Evolutionary conservation across 805 yeast species (phyloP).

Genomic region (Wickerhamomyces hampshirensis): DNA sequence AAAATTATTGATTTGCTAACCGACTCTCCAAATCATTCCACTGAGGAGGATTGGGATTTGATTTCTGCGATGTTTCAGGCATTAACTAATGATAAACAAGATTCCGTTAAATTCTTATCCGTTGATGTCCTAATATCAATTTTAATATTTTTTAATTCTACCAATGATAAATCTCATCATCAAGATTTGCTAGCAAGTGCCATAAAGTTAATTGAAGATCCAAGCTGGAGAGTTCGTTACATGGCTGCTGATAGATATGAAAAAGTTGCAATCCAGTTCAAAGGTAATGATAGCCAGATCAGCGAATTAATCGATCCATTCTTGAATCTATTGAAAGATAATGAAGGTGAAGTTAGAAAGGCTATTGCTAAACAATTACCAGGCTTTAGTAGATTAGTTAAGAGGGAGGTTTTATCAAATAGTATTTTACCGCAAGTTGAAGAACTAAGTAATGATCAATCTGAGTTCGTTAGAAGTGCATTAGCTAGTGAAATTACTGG

Average conservation of each 20-base stretch:
- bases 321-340: constrained; percentile 76
- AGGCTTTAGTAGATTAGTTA: constrained; percentile 53
- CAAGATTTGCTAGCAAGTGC: constrained; percentile 61
- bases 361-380: constrained; percentile 93
- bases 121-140: constrained; percentile 86
- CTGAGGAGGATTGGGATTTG: constrained; percentile 67
- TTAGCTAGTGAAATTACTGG: constrained; percentile 85
- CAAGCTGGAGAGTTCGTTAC: constrained; percentile 97
- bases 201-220: constrained; percentile 72
- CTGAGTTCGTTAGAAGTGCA: constrained; percentile 90
- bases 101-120: constrained; percentile 85
- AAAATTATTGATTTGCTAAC: constrained; percentile 57
- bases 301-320: constrained; percentile 53
- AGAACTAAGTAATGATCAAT: constrained; percentile 81
- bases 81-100: constrained; percentile 82
- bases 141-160: constrained; percentile 58
- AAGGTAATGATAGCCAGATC: constrained; percentile 49
- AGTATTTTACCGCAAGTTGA: constrained; percentile 81
- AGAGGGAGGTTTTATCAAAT: constrained; percentile 49
- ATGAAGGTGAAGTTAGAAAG: constrained; percentile 95
- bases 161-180: constrained; percentile 53
- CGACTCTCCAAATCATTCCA: constrained; percentile 38
- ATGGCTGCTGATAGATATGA: constrained; percentile 96
- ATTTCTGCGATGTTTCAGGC: constrained; percentile 78
- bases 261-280: constrained; percentile 61